A percentile compares a stretch with the other conserved stretches of the same genome.
These are phyloP conservation scores for Saturnispora sanitii DNA, from an alignment of 805 yeast genomes.

Conservation along the genomic window DNA sequence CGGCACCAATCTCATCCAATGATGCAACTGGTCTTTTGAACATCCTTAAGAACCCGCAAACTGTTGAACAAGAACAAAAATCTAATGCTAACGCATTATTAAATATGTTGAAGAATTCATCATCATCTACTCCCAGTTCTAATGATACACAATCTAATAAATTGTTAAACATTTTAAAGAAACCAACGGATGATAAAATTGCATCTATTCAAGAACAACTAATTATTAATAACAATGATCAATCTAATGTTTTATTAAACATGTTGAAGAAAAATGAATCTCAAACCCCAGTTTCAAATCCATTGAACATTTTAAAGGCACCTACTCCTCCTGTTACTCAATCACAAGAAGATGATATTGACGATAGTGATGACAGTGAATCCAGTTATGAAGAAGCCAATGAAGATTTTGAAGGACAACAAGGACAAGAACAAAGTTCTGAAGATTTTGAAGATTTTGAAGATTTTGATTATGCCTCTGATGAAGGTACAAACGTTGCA, in stretches of 20 bases:
- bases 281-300: neutral
- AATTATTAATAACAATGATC: neutral
- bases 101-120: constrained; percentile 6
- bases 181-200: too few relatives aligned
- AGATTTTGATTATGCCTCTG: constrained; percentile 10
- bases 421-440: constrained; percentile 18
- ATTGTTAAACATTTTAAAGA: constrained; percentile 4
- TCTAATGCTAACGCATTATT: neutral
- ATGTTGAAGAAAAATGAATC: too few relatives aligned
- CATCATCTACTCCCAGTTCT: neutral
- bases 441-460: constrained; percentile 17
- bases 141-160: neutral
- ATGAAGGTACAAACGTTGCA: constrained; percentile 14
- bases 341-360: neutral
- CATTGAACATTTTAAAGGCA: constrained; percentile 7
- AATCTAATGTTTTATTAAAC: neutral
- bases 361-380: constrained; percentile 9
- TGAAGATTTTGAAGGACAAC: constrained; percentile 2
- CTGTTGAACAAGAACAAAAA: too few relatives aligned
- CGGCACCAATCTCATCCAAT: neutral
- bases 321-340: neutral
- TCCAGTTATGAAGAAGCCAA: constrained; percentile 13
- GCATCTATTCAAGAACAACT: too few relatives aligned
- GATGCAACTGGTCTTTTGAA: too few relatives aligned
- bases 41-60: too few relatives aligned